Base-by-base conservation (phyloP, 345 rosid genomes). In the Arabis hirsuta region DNA sequence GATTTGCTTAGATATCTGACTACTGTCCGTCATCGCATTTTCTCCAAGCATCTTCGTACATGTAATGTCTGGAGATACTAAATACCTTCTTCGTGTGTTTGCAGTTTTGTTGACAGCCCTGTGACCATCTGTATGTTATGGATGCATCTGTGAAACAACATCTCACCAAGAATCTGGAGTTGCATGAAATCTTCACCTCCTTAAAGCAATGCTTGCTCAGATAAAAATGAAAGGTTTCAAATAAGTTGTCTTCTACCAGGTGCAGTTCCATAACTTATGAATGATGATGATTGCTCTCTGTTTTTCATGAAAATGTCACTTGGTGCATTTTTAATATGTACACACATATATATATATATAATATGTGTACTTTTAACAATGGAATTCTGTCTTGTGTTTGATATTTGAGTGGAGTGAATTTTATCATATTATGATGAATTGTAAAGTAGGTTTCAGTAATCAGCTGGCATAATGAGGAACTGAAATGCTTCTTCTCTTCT, bases 241-340 rank as follows among this genome's bases (percentile, higher is more conserved):
- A 83, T 96, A 84, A 41, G 82, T 95, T 62, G 61, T 95, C 74
- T 84, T 91, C 77, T 91, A 90, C 79, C 96, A 95, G 98, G 99
- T 91, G 78, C 72, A 62, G 70, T 36, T 56, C 64, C 65, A 59
- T 26, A 14, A 66, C 58, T 20, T 65, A 57, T 56, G 46, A 50
- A 51, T 43, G 52, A 44, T 43, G 16, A 42, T 57, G 16, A 16
- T 0, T 34, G 55, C 53, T 76, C 57, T 45, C 26, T 69, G 43
- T 68, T 62, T 34, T 29, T 62, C 64, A 76, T 70, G 43, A 19
- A 16, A 29, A 52, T 13, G 57, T 44, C 46, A 32, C 48, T 51
- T 60, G 7, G 50, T 67, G 13, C 62, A 67, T 55, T 53, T 52
- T 47, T 26, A 44, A 16, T 69, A 11, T 38, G 32, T 16, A 16